Conservation (phyloP, 768 basidiomycete genomes). For the Neoboletus magnificus region DNA sequence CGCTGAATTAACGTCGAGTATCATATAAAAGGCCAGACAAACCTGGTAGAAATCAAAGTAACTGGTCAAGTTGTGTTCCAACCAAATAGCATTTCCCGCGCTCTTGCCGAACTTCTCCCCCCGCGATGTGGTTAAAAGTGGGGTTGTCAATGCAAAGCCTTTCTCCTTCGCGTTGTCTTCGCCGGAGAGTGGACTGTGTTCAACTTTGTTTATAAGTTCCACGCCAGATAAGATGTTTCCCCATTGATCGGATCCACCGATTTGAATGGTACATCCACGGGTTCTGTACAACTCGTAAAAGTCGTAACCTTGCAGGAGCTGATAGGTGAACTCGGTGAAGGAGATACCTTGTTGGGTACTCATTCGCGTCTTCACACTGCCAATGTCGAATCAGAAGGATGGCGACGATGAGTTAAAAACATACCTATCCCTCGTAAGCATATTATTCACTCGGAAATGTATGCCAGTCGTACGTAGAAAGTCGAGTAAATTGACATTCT, state of each 20-base stretch:
- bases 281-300: constrained; percentile 72
- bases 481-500: constrained; percentile 67
- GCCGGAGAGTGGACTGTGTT: constrained; percentile 6
- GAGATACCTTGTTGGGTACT: constrained; percentile 82
- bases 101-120: constrained; percentile 99
- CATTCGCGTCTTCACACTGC: constrained; percentile 80
- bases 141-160: constrained; percentile 87
- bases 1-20: background rate
- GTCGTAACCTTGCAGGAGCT: constrained; percentile 95
- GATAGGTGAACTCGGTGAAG: constrained; percentile 98
- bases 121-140: constrained; percentile 82
- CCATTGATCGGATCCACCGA: constrained; percentile 98
- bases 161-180: constrained; percentile 21
- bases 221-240: constrained; percentile 95
- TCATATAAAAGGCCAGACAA: background rate
- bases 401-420: constrained; percentile 12
- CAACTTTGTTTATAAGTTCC: constrained; percentile 72
- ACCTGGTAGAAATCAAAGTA: constrained; percentile 96
- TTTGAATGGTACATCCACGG: constrained; percentile 74
- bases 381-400: constrained; percentile 7
- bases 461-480: constrained; percentile 83
- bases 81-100: constrained; percentile 92
- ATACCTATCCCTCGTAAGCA: constrained; percentile 90
- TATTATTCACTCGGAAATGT: constrained; percentile 77
- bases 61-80: constrained; percentile 75